Conservation (phyloP, 352 stramenopile species). For the Phytophthora hibernalis region DNA sequence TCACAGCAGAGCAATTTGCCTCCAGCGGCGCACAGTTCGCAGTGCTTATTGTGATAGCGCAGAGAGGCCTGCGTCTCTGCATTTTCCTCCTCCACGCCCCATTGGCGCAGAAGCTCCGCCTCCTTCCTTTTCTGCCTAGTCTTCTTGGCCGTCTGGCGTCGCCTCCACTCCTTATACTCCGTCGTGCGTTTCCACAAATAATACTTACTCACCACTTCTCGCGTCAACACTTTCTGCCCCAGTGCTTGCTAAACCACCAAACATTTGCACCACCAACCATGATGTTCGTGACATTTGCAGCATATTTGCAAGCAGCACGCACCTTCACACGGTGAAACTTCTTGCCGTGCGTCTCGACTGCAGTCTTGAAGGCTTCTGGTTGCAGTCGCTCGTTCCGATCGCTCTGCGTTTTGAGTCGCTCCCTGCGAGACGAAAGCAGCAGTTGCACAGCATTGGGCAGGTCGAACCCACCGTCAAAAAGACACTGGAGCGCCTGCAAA, state of each 20-base stretch:
- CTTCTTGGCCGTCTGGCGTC: conserved; percentile 44
- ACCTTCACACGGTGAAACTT: conserved; percentile 72
- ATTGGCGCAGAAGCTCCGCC: conserved; percentile 47
- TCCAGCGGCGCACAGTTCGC: conserved; percentile 71
- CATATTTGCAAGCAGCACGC: neutral
- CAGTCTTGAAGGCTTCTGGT: conserved; percentile 52
- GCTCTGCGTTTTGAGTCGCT: conserved; percentile 29
- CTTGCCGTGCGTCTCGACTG: conserved; percentile 59
- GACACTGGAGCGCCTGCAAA: conserved; percentile 62
- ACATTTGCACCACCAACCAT: neutral
- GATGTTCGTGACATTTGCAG: neutral
- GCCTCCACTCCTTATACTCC: conserved; percentile 58
- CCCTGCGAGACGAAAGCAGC: conserved; percentile 44
- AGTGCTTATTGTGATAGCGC: conserved; percentile 71
- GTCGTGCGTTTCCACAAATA: conserved; percentile 76
- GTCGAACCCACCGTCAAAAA: conserved; percentile 66
- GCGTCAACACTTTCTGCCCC: conserved; percentile 38
- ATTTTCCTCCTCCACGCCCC: conserved; percentile 34
- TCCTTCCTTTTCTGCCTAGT: conserved; percentile 72
- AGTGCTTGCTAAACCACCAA: conserved; percentile 49
- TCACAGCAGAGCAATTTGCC: conserved; percentile 74
- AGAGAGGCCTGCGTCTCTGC: conserved; percentile 40
- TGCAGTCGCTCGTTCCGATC: conserved; percentile 38
- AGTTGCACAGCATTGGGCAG: conserved; percentile 46
- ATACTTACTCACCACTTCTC: conserved; percentile 67